Base-by-base conservation (phyloP, 331 rosid species). In the Malus hybrid region DNA sequence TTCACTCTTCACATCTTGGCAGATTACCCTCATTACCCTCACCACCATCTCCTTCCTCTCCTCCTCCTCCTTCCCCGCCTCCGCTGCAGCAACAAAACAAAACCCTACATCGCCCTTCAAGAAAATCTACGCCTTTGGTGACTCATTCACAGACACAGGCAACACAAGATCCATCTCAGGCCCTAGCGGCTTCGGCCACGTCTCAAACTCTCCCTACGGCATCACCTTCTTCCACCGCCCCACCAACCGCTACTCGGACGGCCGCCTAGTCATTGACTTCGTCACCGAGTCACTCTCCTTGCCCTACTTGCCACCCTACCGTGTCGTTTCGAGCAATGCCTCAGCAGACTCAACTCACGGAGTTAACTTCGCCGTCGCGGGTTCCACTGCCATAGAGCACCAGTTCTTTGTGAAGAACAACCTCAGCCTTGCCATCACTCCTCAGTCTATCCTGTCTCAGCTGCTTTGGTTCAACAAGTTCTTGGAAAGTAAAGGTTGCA, bases 91-190 rank as follows among this genome's bases (percentile, higher is more conserved):
- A 62, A 46, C 68, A 1, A 75, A 83, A 44, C 32, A 24, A 56
- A 18, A 33, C 29, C 63, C 87, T 20, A 80, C 60, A 42, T 14
- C 33, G 15, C 86, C 89, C 68, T 94, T 94, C 80, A 83, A 90
- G 66, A 89, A 78, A 84, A 84, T 94, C 14, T 94, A 76, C 15
- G 99, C 97, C 64, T 94, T 92, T 20, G 99, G 99, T 0, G 97
- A 94, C 80, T 94, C 99, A 0, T 94, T 90, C 76, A 94, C 99
- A 0, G 99, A 94, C 93, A 94, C 99, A 0, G 99, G 99, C 71
- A 94, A 94, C 91, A 92, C 97, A 13, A 76, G 77, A 56, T 87
- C 80, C 1, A 84, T 50, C 4, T 56, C 86, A 1, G 97, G 99
- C 15, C 99, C 99, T 4, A 80, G 73, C 19, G 90, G 97, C 3